Conservation (phyloP, 2,329 filamentous ascomycete genomes). For the Drechslera avenae region DNA sequence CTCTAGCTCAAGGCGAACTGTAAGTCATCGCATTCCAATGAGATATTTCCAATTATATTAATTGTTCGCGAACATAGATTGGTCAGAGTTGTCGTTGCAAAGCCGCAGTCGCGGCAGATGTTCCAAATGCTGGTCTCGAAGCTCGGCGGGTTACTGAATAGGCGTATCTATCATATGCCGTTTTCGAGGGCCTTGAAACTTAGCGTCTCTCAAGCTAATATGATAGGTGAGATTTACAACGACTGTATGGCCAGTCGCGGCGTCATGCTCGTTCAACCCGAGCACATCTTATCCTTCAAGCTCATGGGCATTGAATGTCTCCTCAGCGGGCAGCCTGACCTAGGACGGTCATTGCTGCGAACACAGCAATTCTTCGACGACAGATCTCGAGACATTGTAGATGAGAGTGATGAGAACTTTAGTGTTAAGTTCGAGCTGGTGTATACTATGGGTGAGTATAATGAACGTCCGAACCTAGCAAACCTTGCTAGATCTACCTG, state of each 20-base stretch:
- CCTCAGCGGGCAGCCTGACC: conserved; percentile 30
- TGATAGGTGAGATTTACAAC: conserved; percentile 49
- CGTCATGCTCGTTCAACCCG: conserved; percentile 65
- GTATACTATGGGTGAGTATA: conserved; percentile 54
- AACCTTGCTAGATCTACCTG: background rate
- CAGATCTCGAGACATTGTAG: conserved; percentile 61
- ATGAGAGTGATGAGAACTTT: conserved; percentile 70
- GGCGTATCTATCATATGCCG: conserved; percentile 62
- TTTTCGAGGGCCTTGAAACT: conserved; percentile 60
- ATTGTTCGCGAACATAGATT: conserved; percentile 44
- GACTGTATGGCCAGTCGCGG: conserved; percentile 58
- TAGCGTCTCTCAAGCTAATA: conserved; percentile 25
- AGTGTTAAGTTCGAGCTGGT: conserved; percentile 59
- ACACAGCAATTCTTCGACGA: conserved; percentile 54
- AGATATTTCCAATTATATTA: background rate
- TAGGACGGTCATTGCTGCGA: conserved; percentile 47
- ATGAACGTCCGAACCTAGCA: background rate
- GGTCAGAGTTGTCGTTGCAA: conserved; percentile 64
- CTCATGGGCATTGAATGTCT: conserved; percentile 63
- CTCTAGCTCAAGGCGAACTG: conserved; percentile 13
- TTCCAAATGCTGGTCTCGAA: conserved; percentile 59
- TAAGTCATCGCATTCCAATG: conserved; percentile 11
- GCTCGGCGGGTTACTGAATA: conserved; percentile 61
- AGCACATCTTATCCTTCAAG: conserved; percentile 67
- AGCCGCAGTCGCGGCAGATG: conserved; percentile 66